These are phyloP conservation scores for Geranium brycei DNA, from an alignment of 345 rosid species.

Conservation along the genomic window DNA sequence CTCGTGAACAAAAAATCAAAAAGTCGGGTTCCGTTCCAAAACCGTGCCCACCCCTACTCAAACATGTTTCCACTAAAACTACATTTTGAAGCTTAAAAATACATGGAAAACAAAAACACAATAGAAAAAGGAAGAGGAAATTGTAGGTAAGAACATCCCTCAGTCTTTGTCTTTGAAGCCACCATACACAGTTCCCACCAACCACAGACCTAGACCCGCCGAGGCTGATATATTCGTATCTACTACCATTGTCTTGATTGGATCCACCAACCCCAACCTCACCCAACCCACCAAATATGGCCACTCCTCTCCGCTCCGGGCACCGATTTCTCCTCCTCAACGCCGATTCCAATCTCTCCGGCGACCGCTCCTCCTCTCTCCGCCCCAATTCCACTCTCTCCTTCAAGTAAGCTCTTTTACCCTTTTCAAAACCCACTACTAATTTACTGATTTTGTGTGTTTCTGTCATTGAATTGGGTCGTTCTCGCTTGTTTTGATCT, in stretches of 20 bases:
- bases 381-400: slow-evolving; percentile 9
- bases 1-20: too few species aligned
- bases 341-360: slow-evolving; percentile 7
- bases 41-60: too few species aligned
- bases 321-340: slow-evolving; percentile 27
- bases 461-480: neutral
- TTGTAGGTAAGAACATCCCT: too few species aligned
- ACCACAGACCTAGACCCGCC: too few species aligned
- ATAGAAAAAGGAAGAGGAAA: too few species aligned
- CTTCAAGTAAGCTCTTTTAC: slow-evolving; percentile 21
- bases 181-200: too few species aligned
- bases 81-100: too few species aligned
- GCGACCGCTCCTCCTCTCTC: slow-evolving; percentile 28
- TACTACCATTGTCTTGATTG: neutral
- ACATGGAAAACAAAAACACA: too few species aligned
- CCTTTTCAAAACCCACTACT: neutral
- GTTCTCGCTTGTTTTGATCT: neutral
- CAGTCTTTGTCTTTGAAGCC: too few species aligned
- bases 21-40: too few species aligned
- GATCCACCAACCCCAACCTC: neutral
- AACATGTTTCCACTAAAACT: too few species aligned
- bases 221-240: neutral
- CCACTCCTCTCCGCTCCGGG: slow-evolving; percentile 10
- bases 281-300: neutral
- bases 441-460: neutral